phyloP scores from a whole-genome alignment of 768 basidiomycete genomes.

The Lactarius psammicola region DNA sequence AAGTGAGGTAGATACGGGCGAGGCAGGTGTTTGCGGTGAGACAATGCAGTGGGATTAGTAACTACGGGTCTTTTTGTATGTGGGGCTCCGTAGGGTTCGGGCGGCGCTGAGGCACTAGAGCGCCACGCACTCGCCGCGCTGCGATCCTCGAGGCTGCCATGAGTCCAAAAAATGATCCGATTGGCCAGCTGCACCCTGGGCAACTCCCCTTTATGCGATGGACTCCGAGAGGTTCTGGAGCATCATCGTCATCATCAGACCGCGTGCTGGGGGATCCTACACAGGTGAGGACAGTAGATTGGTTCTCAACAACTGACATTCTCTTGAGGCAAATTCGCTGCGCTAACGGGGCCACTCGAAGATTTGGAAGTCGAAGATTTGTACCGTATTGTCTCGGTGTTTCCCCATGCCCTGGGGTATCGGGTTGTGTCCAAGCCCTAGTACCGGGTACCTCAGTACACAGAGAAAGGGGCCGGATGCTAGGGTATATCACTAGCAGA shows the following conservation, averaged over 20 bases:
- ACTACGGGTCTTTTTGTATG: conserved; percentile 14
- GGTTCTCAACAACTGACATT: neutral
- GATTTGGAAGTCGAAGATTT: neutral
- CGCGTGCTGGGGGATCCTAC: neutral
- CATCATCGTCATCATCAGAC: neutral
- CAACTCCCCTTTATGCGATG: neutral
- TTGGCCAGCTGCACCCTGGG: neutral
- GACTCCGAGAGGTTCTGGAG: neutral
- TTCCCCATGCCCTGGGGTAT: neutral
- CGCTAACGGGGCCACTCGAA: neutral
- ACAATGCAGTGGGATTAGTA: neutral
- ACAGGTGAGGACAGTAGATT: neutral
- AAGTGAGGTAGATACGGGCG: neutral
- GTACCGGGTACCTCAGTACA: neutral
- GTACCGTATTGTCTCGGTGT: too few species aligned
- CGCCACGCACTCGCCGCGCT: conserved; percentile 16
- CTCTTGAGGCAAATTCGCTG: neutral
- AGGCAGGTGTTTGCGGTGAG: neutral
- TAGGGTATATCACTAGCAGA: neutral
- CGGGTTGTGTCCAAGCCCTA: neutral
- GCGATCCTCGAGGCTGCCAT: conserved; percentile 10
- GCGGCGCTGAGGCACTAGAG: neutral
- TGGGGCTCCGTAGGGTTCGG: conserved; percentile 1
- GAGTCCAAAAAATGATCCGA: neutral
- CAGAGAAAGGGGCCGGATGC: neutral